Evolutionary conservation across 345 rosid species (phyloP), one percentile per base, ranked within the genome.

Genomic region (Sisymbrium altissimum): DNA sequence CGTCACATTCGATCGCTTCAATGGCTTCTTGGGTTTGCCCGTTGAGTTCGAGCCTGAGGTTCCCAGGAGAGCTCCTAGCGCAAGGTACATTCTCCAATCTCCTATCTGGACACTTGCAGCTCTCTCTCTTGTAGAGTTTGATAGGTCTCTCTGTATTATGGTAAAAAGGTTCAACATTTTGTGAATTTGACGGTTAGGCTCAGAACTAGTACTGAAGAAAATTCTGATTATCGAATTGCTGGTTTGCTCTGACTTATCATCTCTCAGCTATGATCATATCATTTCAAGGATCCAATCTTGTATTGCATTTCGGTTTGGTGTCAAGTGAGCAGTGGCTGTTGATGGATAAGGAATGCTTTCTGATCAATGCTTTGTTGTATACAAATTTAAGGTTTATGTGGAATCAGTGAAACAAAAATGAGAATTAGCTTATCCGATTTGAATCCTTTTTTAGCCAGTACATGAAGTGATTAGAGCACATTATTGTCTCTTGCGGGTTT

Each of bases 31-130:
- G 73, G 98, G 97, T 66, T 78, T 93, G 82, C 97, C 97, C 48
- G 89, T 82, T 56, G 98, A 93, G 85, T 82, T 88, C 72, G 97
- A 93, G 83, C 96, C 92, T 30, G 97, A 91, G 54, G 92, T 92
- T 21, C 85, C 87, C 30, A 79, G 95, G 55, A 74, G 95, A 57
- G 91, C 94, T 64, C 98, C 97, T 14, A 92, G 98, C 76, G 96
- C 98, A 27, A 92, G 97, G 97, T 89, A 72, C 81, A 75, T 74
- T 79, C 58, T 61, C 46, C 17, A 55, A 6, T 56, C 41, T 38
- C 14, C 44, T 29, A 4, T 60, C 64, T 57, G 25, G 13, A 23
- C 58, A 12, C 58, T 18, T 39, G 8, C 35, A 30, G 3, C 32
- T 41, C 5, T 21, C 36, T 35, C 32, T 43, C 55, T 56, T 33